These are phyloP conservation scores for Penicillium herquei DNA, from an alignment of 495 filamentous ascomycete genomes.

Conservation along the genomic window DNA sequence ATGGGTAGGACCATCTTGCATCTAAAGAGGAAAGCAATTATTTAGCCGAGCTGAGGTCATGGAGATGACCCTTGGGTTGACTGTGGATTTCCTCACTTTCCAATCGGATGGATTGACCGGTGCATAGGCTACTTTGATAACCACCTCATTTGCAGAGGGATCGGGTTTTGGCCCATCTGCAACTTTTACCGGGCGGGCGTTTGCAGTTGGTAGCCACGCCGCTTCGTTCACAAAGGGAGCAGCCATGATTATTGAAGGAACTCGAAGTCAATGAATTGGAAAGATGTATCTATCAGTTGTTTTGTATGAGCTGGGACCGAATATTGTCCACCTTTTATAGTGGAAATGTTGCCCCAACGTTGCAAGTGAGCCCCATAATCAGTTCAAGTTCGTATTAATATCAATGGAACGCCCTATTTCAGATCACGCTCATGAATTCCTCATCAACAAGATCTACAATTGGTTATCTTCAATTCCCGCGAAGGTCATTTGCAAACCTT, in stretches of 20 bases:
- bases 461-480: too few species aligned
- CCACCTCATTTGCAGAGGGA: slow-evolving; percentile 18
- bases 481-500: too few species aligned
- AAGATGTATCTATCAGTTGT: neutral
- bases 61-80: neutral
- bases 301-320: neutral
- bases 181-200: slow-evolving; percentile 7
- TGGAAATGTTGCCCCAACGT: too few species aligned
- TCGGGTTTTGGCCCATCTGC: slow-evolving; percentile 13
- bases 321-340: too few species aligned
- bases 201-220: slow-evolving; percentile 8
- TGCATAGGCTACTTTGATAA: slow-evolving; percentile 22
- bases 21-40: neutral
- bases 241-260: neutral
- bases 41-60: neutral
- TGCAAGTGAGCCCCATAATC: too few species aligned
- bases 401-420: too few species aligned
- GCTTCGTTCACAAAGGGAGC: slow-evolving; percentile 10
- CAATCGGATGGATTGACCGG: slow-evolving; percentile 21
- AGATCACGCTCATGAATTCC: too few species aligned
- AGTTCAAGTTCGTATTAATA: too few species aligned
- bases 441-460: too few species aligned
- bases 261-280: neutral
- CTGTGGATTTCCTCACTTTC: slow-evolving; percentile 6
- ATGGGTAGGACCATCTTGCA: slow-evolving; percentile 1